Conservation (phyloP, 176 grass and related monocot species). For the Musa beccarii region DNA sequence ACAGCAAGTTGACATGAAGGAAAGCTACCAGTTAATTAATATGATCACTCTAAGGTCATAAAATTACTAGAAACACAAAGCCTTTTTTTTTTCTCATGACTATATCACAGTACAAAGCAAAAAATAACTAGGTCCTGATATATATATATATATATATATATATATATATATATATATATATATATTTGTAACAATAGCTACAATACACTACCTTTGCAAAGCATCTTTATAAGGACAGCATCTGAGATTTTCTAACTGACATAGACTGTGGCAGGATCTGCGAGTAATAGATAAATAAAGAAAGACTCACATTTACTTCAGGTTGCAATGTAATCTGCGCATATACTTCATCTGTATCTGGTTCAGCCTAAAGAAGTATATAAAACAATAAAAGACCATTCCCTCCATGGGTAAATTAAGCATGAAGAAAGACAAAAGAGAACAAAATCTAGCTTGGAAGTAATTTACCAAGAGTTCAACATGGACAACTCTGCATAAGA, state of each 20-base stretch:
- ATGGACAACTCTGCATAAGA: conserved; percentile 79
- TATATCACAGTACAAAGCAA: no score
- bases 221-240: background rate
- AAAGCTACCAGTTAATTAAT: no score
- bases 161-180: no score
- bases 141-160: no score
- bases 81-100: no score
- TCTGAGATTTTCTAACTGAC: background rate
- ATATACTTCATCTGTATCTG: conserved; percentile 93
- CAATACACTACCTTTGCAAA: no score
- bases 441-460: background rate
- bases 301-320: conserved; percentile 48
- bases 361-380: conserved; percentile 41
- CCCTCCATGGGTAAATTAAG: background rate
- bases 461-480: conserved; percentile 56
- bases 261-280: background rate
- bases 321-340: conserved; percentile 83
- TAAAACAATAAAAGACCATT: background rate
- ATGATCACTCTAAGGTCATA: no score
- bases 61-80: no score
- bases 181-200: no score
- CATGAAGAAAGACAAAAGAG: conserved; percentile 4
- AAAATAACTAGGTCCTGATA: no score
- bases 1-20: no score
- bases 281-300: background rate